Evolutionary conservation across 2,329 filamentous ascomycete genomes (phyloP).

Genomic region (Phyllosticta capitalensis): DNA sequence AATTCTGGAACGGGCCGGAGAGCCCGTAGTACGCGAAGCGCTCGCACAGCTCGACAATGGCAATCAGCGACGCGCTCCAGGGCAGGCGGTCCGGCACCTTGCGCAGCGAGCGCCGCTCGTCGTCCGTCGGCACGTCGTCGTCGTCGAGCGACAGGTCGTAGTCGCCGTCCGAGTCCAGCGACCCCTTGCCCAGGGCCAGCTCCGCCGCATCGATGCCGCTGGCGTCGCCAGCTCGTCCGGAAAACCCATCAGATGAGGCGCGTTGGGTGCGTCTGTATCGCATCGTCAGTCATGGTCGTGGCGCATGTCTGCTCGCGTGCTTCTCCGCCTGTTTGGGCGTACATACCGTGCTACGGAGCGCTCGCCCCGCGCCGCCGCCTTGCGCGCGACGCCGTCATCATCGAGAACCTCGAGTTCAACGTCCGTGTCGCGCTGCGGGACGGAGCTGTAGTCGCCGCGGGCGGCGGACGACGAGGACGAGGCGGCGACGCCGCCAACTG

Average conservation of each 20-base stretch:
- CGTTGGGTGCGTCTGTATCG: neutral
- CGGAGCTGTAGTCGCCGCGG: constrained; percentile 4
- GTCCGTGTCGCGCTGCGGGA: constrained; percentile 4
- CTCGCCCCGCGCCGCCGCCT: neutral
- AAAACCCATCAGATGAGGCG: neutral
- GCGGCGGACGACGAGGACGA: neutral
- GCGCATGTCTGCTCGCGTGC: neutral
- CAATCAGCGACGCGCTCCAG: constrained; percentile 38
- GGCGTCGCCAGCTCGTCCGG: neutral
- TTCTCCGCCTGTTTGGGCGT: too few species aligned
- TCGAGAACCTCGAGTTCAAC: constrained; percentile 3
- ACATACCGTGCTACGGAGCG: constrained; percentile 1
- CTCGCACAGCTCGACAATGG: constrained; percentile 42
- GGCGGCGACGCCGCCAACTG: neutral
- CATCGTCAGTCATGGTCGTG: neutral
- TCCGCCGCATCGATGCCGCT: constrained; percentile 1
- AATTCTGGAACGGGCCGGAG: constrained; percentile 41
- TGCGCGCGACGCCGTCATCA: neutral
- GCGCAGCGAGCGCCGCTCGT: constrained; percentile 34
- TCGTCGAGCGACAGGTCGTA: constrained; percentile 4
- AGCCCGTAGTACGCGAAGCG: constrained; percentile 40
- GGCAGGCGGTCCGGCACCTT: constrained; percentile 39
- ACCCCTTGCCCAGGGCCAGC: neutral
- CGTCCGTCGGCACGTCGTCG: constrained; percentile 32
- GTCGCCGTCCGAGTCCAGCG: constrained; percentile 1